Conservation (phyloP, 805 yeast genomes). For the Lipomyces sp. region DNA sequence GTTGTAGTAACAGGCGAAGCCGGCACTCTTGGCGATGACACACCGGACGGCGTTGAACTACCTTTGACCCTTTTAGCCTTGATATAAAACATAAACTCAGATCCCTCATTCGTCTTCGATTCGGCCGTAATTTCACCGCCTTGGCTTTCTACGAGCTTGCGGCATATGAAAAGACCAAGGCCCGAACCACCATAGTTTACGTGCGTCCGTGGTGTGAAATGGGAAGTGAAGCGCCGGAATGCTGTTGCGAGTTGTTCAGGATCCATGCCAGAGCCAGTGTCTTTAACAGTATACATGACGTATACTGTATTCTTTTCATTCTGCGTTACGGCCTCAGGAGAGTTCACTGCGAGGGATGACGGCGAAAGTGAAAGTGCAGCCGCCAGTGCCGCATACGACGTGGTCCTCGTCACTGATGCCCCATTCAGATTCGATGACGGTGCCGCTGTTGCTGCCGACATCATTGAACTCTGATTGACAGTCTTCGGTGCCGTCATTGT, state of each 20-base stretch:
- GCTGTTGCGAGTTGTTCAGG: conserved; percentile 79
- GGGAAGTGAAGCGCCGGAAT: conserved; percentile 96
- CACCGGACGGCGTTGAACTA: background rate
- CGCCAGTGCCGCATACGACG: conserved; percentile 33
- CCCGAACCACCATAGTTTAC: conserved; percentile 93
- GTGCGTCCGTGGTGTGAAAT: conserved; percentile 88
- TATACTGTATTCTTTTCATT: conserved; percentile 19
- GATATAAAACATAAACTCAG: conserved; percentile 78
- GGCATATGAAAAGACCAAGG: conserved; percentile 84
- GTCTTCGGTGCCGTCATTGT: background rate
- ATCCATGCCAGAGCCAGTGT: conserved; percentile 94
- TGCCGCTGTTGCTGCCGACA: background rate
- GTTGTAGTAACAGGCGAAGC: background rate
- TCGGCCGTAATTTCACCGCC: conserved; percentile 78
- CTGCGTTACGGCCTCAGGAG: background rate
- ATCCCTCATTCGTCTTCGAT: conserved; percentile 79
- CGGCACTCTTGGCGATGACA: conserved; percentile 6
- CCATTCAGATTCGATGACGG: background rate
- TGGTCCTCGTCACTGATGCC: background rate
- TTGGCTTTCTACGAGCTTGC: conserved; percentile 90
- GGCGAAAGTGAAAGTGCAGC: conserved; percentile 26
- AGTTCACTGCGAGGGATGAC: conserved; percentile 8
- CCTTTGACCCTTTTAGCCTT: conserved; percentile 42
- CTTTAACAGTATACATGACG: conserved; percentile 68
- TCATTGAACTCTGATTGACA: background rate